Percentiles rank a stretch among this genome's conserved stretches.
These are phyloP conservation scores for Vigna nakashimae DNA, from an alignment of 306 rosid species.

Conservation along the genomic window DNA sequence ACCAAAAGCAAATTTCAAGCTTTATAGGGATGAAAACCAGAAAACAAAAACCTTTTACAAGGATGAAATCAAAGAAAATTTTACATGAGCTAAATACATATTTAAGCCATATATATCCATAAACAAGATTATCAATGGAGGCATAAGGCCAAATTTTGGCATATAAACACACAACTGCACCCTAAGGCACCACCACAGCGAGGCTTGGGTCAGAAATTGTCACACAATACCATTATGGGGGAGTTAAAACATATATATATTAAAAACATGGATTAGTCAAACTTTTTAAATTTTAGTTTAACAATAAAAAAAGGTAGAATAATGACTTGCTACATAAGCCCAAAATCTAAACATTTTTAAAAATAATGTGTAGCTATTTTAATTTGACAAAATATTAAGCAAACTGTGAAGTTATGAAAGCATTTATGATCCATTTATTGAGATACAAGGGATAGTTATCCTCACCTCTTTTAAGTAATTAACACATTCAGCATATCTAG, in stretches of 20 bases:
- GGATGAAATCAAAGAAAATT: no score
- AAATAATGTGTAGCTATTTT: slow-evolving; percentile 21
- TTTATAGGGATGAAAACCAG: no score
- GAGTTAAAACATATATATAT: not conserved
- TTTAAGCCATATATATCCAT: not conserved
- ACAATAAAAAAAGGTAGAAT: not conserved
- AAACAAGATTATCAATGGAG: no score
- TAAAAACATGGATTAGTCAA: slow-evolving; percentile 9
- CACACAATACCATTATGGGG: no score
- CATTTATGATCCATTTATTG: slow-evolving; percentile 37
- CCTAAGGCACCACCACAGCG: no score
- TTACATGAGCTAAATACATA: no score
- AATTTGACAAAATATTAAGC: slow-evolving; percentile 22
- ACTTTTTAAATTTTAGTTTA: not conserved
- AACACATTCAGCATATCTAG: slow-evolving; percentile 83
- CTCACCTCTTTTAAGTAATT: slow-evolving; percentile 90
- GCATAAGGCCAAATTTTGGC: no score
- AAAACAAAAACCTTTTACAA: no score
- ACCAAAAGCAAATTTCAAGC: no score
- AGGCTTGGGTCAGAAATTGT: no score
- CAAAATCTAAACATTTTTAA: slow-evolving; percentile 26
- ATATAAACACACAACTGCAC: no score
- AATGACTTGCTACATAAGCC: slow-evolving; percentile 10
- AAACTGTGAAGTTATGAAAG: slow-evolving; percentile 21
- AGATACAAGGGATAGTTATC: slow-evolving; percentile 38